These are phyloP conservation scores for Macrophomina pseudophaseolina DNA, from an alignment of 2,329 filamentous ascomycete genomes.

Conservation along the genomic window DNA sequence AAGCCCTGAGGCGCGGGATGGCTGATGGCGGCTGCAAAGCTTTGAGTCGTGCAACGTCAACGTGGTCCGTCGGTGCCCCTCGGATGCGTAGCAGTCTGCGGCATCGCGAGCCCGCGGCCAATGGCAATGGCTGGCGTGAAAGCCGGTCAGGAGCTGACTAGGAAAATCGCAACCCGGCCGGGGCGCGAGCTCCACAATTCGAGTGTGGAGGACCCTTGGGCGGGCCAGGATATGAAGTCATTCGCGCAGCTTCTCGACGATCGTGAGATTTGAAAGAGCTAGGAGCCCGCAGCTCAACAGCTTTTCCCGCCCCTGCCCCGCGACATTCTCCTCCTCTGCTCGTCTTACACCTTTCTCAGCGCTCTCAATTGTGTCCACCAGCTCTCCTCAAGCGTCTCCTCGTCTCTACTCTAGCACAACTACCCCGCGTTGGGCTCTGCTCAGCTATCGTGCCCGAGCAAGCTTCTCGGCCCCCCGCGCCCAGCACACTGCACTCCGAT, in stretches of 20 bases:
- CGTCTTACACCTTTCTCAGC: neutral
- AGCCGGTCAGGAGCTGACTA: conserved; percentile 14
- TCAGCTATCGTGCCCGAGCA: neutral
- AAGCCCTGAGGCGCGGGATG: conserved; percentile 5
- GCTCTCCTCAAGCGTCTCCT: neutral
- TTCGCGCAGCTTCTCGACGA: conserved; percentile 34
- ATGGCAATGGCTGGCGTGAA: conserved; percentile 3
- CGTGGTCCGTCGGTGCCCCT: conserved; percentile 19
- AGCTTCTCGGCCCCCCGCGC: neutral
- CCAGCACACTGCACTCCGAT: conserved; percentile 10
- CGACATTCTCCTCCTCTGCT: neutral
- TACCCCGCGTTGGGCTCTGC: neutral
- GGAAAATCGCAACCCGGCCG: conserved; percentile 18
- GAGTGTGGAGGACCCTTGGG: conserved; percentile 14
- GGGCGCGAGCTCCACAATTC: conserved; percentile 13
- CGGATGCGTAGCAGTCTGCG: conserved; percentile 4
- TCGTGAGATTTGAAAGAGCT: conserved; percentile 29
- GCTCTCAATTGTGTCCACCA: neutral
- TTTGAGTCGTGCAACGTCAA: conserved; percentile 23
- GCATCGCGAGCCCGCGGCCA: conserved; percentile 5
- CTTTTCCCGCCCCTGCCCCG: conserved; percentile 28
- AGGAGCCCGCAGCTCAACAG: conserved; percentile 37
- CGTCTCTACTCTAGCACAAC: neutral
- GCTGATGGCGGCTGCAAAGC: neutral
- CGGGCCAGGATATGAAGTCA: conserved; percentile 40